phyloP scores from a whole-genome alignment of 139 green algal species.

The Astrephomene gubernaculifera region DNA sequence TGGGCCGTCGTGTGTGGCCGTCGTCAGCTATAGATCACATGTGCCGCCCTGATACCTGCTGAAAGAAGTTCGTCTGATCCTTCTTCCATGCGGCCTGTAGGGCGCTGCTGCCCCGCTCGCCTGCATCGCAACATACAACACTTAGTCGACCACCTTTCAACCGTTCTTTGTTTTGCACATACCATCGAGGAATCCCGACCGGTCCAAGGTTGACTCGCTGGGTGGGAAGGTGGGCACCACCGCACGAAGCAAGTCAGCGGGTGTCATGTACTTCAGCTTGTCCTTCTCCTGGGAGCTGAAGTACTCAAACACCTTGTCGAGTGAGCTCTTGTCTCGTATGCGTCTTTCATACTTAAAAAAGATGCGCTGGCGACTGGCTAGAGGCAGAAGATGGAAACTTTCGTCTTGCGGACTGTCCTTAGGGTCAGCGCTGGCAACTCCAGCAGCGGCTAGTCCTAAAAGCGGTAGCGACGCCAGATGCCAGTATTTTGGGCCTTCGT shows the following conservation, averaged over 20 bases:
- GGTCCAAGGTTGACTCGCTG: slow-evolving; percentile 62
- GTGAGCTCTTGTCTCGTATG: slow-evolving; percentile 67
- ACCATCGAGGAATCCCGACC: slow-evolving; percentile 74
- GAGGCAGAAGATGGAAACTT: slow-evolving; percentile 49
- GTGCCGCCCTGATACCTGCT: too few species aligned
- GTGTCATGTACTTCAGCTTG: slow-evolving; percentile 59
- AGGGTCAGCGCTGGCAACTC: not conserved
- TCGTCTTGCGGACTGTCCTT: not conserved
- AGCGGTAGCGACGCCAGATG: not conserved
- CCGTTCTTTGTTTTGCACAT: not conserved
- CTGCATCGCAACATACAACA: not conserved
- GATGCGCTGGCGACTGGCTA: slow-evolving; percentile 60
- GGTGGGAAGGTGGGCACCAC: slow-evolving; percentile 85
- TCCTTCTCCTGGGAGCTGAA: slow-evolving; percentile 64
- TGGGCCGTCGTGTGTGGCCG: too few species aligned
- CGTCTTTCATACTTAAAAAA: slow-evolving; percentile 89
- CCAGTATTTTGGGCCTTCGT: not conserved
- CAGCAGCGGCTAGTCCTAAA: not conserved
- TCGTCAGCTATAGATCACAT: too few species aligned
- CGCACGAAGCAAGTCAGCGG: slow-evolving; percentile 66
- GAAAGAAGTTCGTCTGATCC: not conserved
- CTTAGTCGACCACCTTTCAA: too few species aligned
- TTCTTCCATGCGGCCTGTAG: slow-evolving; percentile 23
- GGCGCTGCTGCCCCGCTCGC: not conserved
- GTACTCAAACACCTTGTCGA: slow-evolving; percentile 91